phyloP scores from a whole-genome alignment of 2,329 filamentous ascomycete genomes.

The Coleophoma crateriformis region DNA sequence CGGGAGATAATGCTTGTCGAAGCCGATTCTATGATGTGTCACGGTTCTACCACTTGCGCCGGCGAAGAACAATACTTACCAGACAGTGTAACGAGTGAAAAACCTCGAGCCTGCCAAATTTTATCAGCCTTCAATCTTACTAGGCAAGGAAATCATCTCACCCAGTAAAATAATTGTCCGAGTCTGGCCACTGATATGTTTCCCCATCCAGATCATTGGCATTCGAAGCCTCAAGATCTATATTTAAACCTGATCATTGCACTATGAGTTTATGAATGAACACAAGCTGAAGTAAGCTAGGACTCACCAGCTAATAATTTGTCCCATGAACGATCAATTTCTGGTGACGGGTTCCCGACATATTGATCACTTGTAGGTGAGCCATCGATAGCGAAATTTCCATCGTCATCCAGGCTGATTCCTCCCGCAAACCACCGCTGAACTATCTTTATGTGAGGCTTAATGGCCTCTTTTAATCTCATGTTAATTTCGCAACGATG shows the following conservation, averaged over 20 bases:
- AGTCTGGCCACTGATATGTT: background rate
- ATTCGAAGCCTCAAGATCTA: background rate
- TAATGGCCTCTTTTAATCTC: background rate
- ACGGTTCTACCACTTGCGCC: background rate
- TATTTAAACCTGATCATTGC: background rate
- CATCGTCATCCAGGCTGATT: background rate
- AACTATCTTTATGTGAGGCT: background rate
- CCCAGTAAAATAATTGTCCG: background rate
- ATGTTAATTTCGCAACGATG: background rate
- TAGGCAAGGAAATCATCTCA: background rate
- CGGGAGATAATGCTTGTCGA: background rate
- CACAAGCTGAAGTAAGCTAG: background rate
- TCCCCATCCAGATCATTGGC: background rate
- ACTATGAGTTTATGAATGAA: background rate
- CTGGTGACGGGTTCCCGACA: background rate
- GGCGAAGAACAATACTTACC: background rate
- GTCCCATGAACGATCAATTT: background rate
- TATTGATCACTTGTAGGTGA: background rate
- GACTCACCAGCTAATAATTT: background rate
- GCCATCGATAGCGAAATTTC: background rate
- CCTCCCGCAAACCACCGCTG: background rate
- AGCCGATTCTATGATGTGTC: background rate
- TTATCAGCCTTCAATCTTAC: background rate
- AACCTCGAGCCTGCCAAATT: background rate
- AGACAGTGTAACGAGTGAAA: background rate